A percentile compares a stretch with the other conserved stretches of the same genome.
These are phyloP conservation scores for Krasilnikovozyma curviuscula DNA, from an alignment of 768 basidiomycete species.

Conservation along the genomic window DNA sequence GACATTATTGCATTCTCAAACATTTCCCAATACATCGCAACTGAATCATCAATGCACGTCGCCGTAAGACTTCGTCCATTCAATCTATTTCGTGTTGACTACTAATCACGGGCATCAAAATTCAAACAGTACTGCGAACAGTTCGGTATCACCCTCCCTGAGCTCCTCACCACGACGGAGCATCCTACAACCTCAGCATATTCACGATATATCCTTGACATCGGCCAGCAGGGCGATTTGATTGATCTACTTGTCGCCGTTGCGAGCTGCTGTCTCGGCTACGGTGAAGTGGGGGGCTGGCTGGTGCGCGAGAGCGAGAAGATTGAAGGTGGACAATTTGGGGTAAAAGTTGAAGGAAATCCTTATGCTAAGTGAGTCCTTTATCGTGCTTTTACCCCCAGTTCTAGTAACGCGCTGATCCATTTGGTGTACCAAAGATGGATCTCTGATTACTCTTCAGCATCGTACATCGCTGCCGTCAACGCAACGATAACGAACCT, in stretches of 20 bases:
- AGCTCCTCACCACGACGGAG: constrained; percentile 45
- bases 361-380: constrained; percentile 35
- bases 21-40: constrained; percentile 43
- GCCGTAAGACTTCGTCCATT: constrained; percentile 17
- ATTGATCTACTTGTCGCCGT: constrained; percentile 59
- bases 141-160: constrained; percentile 46
- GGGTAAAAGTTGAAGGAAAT: constrained; percentile 47
- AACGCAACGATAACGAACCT: constrained; percentile 53
- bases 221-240: constrained; percentile 56
- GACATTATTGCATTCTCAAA: constrained; percentile 44
- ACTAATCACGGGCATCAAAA: background rate
- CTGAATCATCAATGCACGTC: constrained; percentile 54
- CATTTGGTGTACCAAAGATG: constrained; percentile 39
- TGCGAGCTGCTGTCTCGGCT: constrained; percentile 70
- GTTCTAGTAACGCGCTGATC: background rate
- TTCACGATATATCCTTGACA: constrained; percentile 64
- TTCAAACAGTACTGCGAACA: constrained; percentile 40
- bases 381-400: background rate
- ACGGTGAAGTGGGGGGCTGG: constrained; percentile 81
- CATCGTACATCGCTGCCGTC: constrained; percentile 49
- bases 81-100: background rate
- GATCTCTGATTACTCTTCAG: background rate
- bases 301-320: constrained; percentile 49
- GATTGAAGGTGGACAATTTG: constrained; percentile 32
- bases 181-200: constrained; percentile 61